Base-by-base conservation (phyloP, 139 green algal genomes). In the Picochlorum sp. region DNA sequence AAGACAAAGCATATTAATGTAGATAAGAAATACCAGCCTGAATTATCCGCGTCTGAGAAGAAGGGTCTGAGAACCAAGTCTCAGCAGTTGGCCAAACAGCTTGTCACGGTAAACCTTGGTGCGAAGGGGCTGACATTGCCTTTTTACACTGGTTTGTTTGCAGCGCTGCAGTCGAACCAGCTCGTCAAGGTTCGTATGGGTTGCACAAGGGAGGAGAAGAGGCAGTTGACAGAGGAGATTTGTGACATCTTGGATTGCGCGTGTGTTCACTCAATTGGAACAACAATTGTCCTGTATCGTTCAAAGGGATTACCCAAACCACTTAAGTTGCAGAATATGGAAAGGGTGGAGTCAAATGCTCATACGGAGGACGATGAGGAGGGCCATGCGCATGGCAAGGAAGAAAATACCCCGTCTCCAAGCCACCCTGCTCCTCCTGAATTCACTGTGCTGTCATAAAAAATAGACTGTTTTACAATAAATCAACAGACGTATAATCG, bases 211-310 rank as follows among this genome's bases (percentile, higher is more conserved):
- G 56, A 51, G 14, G 41, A 23, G 3, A 10, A 52, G 21, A 37
- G 67, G 2, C 45, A 61, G 5, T n/a, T 67, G 6, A 50, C 16
- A 4, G 57, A 54, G 23, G 18, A 28, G 6, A 24, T 76, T 45
- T 30, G 11, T n/a, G 45, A 26, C 1, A 56, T 37, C 0, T 21
- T 37, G 13, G 70, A 72, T 57, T 68, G 57, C 10, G 57, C 67
- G n/a, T 16, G 70, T 37, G 70, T 77, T n/a, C 70, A 77, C 37
- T 69, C 31, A 9, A 77, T 77, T 16, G 70, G 70, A 13, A 63
- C 51, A 41, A 57, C 50, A 8, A n/a, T 69, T 6, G 70, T 63
- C 2, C 31, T 77, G 11, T 77, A 68, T 50, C 45, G 70, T 8
- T 31, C 66, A n/a, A 37, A 49, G n/a, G 30, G 26, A 2, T 45